Percentiles rank a stretch among this genome's conserved stretches.
Evolutionary conservation across 1,284 basidiomycete genomes (phyloP).

Genomic region (Ceraceosorus guamensis): DNA sequence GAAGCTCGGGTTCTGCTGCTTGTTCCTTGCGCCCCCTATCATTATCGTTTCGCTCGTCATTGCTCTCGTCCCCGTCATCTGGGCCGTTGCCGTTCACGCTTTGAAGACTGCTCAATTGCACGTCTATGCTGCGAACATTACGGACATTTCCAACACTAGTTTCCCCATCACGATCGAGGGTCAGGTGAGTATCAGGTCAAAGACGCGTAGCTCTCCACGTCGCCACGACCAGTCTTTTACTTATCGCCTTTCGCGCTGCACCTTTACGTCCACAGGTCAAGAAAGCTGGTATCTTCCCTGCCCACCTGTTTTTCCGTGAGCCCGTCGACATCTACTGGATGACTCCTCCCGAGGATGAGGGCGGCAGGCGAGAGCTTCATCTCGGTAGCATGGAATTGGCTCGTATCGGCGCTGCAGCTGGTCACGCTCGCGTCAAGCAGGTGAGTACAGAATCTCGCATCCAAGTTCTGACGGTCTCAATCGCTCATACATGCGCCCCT

Average conservation of each 20-base stretch:
- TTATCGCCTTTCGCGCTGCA: too few species aligned
- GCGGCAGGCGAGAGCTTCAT: constrained; percentile 36
- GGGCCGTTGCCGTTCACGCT: constrained; percentile 47
- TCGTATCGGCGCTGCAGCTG: constrained; percentile 43
- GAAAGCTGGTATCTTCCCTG: constrained; percentile 50
- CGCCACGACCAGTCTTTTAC: too few species aligned
- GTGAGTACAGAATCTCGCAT: constrained; percentile 7
- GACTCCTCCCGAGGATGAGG: constrained; percentile 28
- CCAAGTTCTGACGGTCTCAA: too few species aligned
- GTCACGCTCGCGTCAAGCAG: constrained; percentile 49
- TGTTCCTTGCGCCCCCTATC: constrained; percentile 33
- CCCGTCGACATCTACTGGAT: constrained; percentile 48
- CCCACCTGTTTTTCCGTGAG: constrained; percentile 45
- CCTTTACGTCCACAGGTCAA: too few species aligned
- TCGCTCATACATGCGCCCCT: not conserved
- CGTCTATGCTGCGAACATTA: constrained; percentile 47
- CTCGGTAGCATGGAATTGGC: constrained; percentile 40
- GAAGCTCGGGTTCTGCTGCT: constrained; percentile 38
- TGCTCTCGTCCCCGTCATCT: constrained; percentile 45
- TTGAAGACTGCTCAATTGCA: constrained; percentile 44
- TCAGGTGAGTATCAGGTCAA: too few species aligned
- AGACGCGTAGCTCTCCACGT: too few species aligned
- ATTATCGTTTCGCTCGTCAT: constrained; percentile 36
- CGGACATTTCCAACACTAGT: constrained; percentile 33
- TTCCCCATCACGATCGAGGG: constrained; percentile 48